Percentiles rank a stretch among this genome's conserved stretches.
These are phyloP conservation scores for Dothistroma pini DNA, from an alignment of 2,329 filamentous ascomycete genomes.

Conservation along the genomic window DNA sequence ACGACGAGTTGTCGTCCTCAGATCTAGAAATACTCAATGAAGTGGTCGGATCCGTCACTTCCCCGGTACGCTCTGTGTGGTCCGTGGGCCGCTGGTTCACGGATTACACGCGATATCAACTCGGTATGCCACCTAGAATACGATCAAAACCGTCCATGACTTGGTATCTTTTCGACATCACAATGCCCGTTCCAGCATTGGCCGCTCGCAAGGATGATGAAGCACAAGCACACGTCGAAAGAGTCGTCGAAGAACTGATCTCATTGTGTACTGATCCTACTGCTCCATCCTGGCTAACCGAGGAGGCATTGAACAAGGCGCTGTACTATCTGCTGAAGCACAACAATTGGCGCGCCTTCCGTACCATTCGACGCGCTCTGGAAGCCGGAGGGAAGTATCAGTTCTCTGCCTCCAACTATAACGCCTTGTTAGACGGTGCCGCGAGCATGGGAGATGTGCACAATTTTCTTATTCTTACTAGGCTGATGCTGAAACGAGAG, in stretches of 20 bases:
- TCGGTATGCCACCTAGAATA: neutral
- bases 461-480: conserved; percentile 28
- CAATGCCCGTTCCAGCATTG: neutral
- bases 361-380: conserved; percentile 15
- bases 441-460: conserved; percentile 25
- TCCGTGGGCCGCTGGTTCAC: conserved; percentile 3
- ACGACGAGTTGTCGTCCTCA: neutral
- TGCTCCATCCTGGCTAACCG: conserved; percentile 15
- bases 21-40: neutral
- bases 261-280: conserved; percentile 15
- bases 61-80: conserved; percentile 12
- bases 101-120: neutral
- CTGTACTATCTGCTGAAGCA: conserved; percentile 24
- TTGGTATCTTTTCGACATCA: neutral
- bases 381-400: conserved; percentile 12
- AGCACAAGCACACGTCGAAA: conserved; percentile 12
- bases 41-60: neutral
- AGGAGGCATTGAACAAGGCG: conserved; percentile 18
- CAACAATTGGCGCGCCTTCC: conserved; percentile 6
- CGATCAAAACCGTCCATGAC: neutral
- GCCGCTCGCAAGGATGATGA: neutral
- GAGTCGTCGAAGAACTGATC: conserved; percentile 17
- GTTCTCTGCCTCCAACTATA: conserved; percentile 21
- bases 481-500: conserved; percentile 24
- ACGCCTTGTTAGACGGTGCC: conserved; percentile 24